These are phyloP conservation scores for Nepenthes gracilis DNA, from an alignment of 148 eudicot species.

Conservation along the genomic window DNA sequence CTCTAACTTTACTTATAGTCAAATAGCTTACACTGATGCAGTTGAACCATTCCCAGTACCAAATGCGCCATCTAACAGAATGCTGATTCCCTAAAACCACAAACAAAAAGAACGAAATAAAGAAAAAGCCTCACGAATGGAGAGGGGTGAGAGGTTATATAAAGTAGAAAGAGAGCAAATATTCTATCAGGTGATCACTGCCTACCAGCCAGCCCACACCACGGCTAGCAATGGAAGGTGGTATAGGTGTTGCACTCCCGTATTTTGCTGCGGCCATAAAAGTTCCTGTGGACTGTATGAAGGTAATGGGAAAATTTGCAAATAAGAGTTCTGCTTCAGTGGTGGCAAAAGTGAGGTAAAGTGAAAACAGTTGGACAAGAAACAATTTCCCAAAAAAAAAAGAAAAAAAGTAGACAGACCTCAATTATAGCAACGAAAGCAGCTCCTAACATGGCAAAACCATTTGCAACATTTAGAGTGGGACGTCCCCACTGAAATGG, in stretches of 20 bases:
- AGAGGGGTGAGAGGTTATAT: not conserved
- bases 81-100: constrained; percentile 53
- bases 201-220: constrained; percentile 86
- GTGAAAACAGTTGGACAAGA: not conserved
- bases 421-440: constrained; percentile 74
- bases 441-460: constrained; percentile 67
- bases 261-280: constrained; percentile 62
- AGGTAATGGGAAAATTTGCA: not conserved
- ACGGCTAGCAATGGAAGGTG: constrained; percentile 68
- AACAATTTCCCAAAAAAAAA: not conserved
- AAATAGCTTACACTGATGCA: constrained; percentile 65
- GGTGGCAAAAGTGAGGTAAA: not conserved
- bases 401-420: constrained; percentile 23
- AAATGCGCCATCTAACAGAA: constrained; percentile 58
- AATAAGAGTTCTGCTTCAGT: not conserved
- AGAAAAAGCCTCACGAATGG: not conserved
- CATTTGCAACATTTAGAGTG: constrained; percentile 47
- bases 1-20: not conserved
- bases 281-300: constrained; percentile 74
- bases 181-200: not conserved
- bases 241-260: constrained; percentile 68
- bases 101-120: not conserved
- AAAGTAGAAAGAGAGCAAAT: not conserved
- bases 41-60: constrained; percentile 70
- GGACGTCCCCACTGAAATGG: constrained; percentile 98